Percentiles rank a stretch among this genome's conserved stretches.
phyloP scores from a whole-genome alignment of 129 eudicot genomes.

The Tagetes patula region DNA sequence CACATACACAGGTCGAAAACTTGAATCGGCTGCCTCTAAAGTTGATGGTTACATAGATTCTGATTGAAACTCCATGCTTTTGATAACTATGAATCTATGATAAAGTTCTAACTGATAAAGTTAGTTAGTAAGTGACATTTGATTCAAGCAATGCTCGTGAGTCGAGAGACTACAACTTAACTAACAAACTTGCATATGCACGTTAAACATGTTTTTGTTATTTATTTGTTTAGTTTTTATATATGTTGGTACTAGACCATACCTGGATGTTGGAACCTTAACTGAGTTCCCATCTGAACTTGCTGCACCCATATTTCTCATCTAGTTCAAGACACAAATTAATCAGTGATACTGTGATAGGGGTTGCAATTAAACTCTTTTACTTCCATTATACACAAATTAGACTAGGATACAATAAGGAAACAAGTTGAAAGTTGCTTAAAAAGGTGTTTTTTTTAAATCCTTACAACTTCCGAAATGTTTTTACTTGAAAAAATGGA shows the following conservation, averaged over 20 bases:
- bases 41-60: too few species aligned
- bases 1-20: too few species aligned
- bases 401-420: neutral
- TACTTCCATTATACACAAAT: neutral
- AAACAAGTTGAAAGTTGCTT: neutral
- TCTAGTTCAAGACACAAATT: slow-evolving; percentile 36
- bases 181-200: neutral
- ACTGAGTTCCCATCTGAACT: slow-evolving; percentile 49
- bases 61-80: too few species aligned
- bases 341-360: slow-evolving; percentile 4
- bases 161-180: too few species aligned
- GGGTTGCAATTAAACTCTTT: slow-evolving; percentile 8
- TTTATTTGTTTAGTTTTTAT: neutral
- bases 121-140: too few species aligned
- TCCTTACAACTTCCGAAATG: neutral
- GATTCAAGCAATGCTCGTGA: too few species aligned
- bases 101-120: too few species aligned
- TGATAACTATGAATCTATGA: too few species aligned
- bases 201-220: neutral
- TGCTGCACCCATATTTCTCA: slow-evolving; percentile 52
- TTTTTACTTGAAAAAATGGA: neutral
- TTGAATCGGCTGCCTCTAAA: too few species aligned
- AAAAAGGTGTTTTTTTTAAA: neutral
- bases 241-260: slow-evolving; percentile 1
- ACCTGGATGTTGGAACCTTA: slow-evolving; percentile 69